Conservation (phyloP, 2,329 filamentous ascomycete genomes). For the Aspergillus sp. region DNA sequence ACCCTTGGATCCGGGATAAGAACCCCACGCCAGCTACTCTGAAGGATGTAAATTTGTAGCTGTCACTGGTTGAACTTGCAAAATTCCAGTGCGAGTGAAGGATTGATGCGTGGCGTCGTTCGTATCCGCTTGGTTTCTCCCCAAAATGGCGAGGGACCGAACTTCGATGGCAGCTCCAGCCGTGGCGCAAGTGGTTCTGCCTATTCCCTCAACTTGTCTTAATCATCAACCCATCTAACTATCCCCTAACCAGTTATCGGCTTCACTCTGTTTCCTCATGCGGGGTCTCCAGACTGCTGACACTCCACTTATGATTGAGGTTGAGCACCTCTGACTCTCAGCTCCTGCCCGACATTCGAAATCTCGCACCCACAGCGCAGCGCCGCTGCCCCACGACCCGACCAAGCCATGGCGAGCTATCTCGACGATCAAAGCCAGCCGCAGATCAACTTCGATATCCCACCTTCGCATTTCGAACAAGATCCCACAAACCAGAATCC, state of each 20-base stretch:
- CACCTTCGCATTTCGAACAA: conserved; percentile 23
- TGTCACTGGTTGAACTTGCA: no score
- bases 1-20: no score
- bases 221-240: background rate
- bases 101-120: background rate
- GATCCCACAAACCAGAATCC: conserved; percentile 17
- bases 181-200: conserved; percentile 9
- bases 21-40: no score
- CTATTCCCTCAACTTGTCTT: background rate
- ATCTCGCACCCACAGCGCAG: background rate
- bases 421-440: conserved; percentile 52
- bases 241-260: background rate
- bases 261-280: background rate
- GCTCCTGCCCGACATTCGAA: conserved; percentile 1
- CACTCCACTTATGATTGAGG: conserved; percentile 10
- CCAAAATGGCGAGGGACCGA: background rate
- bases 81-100: no score
- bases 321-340: conserved; percentile 8
- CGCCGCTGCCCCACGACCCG: conserved; percentile 8
- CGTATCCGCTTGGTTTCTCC: background rate
- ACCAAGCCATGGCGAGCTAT: conserved; percentile 46
- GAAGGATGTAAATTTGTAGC: no score
- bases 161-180: background rate
- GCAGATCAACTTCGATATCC: conserved; percentile 23
- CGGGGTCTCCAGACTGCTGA: background rate